Conservation (phyloP, 768 basidiomycete genomes). For the Termitomyces sp. region DNA sequence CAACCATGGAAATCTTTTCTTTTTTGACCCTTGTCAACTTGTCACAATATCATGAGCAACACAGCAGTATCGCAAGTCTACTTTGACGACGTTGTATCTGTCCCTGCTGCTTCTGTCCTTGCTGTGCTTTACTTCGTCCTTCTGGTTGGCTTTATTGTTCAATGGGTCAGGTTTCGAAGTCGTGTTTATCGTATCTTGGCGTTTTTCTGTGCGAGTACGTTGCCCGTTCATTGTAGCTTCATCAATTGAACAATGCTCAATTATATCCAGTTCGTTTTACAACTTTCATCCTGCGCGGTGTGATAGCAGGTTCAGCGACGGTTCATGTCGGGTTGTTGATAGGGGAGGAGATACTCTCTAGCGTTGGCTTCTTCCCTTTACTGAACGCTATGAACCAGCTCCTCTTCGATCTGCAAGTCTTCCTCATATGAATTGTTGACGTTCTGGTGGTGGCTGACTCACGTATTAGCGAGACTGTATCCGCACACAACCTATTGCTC, state of each 20-base stretch:
- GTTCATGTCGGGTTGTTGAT: constrained; percentile 1
- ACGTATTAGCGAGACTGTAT: background rate
- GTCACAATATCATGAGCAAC: background rate
- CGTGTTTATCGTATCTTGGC: background rate
- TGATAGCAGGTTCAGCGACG: constrained; percentile 2
- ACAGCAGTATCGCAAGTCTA: background rate
- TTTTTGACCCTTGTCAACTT: background rate
- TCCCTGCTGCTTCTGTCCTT: constrained; percentile 5
- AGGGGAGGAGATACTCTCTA: constrained; percentile 3
- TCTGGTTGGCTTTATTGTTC: background rate
- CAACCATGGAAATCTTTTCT: background rate
- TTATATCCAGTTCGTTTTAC: background rate
- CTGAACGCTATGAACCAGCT: constrained; percentile 1
- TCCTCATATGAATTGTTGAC: background rate
- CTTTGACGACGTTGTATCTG: background rate
- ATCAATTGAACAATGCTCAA: background rate
- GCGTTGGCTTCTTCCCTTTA: constrained; percentile 1
- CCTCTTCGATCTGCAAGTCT: background rate
- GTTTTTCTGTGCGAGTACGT: constrained; percentile 4
- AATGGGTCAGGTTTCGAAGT: background rate
- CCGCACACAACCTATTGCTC: background rate
- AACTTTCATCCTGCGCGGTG: constrained; percentile 1
- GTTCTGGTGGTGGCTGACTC: background rate
- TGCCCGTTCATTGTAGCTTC: background rate
- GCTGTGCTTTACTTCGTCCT: constrained; percentile 2